Evolutionary conservation across 352 stramenopile species (phyloP).

Genomic region (Phytophthora fragariaefolia): DNA sequence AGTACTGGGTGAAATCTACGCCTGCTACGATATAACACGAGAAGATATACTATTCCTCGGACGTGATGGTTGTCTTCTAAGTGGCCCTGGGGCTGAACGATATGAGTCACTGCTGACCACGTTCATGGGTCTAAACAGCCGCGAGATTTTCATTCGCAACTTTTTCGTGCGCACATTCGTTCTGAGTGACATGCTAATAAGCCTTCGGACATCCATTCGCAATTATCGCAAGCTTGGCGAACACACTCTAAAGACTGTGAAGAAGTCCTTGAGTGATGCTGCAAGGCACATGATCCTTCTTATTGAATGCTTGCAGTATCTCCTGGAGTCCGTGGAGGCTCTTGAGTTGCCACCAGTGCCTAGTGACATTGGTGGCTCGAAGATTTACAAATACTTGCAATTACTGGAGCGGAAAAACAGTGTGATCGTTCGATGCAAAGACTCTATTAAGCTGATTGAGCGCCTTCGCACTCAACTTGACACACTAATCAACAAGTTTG

Average conservation of each 20-base stretch:
- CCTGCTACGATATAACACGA: slow-evolving; percentile 96
- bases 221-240: slow-evolving; percentile 87
- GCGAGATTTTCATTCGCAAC: slow-evolving; percentile 98
- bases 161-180: slow-evolving; percentile 97
- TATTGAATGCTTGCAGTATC: slow-evolving; percentile 97
- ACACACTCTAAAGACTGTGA: slow-evolving; percentile 71
- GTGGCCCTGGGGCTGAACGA: slow-evolving; percentile 93
- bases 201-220: slow-evolving; percentile 88
- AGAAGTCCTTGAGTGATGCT: slow-evolving; percentile 91
- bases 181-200: slow-evolving; percentile 93
- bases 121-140: slow-evolving; percentile 96
- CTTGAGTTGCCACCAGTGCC: slow-evolving; percentile 69
- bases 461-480: slow-evolving; percentile 93
- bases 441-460: slow-evolving; percentile 96
- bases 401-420: slow-evolving; percentile 91
- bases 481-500: slow-evolving; percentile 92
- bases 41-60: slow-evolving; percentile 97
- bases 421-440: slow-evolving; percentile 92
- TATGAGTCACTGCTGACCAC: slow-evolving; percentile 96
- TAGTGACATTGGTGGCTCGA: slow-evolving; percentile 52
- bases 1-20: slow-evolving; percentile 94
- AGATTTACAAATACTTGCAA: slow-evolving; percentile 94
- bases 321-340: slow-evolving; percentile 95
- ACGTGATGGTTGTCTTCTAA: slow-evolving; percentile 93
- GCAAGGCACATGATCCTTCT: slow-evolving; percentile 95